Percentiles rank a stretch among this genome's conserved stretches.
Conservation (phyloP, 495 filamentous ascomycete species). For the Tuber brumale region DNA sequence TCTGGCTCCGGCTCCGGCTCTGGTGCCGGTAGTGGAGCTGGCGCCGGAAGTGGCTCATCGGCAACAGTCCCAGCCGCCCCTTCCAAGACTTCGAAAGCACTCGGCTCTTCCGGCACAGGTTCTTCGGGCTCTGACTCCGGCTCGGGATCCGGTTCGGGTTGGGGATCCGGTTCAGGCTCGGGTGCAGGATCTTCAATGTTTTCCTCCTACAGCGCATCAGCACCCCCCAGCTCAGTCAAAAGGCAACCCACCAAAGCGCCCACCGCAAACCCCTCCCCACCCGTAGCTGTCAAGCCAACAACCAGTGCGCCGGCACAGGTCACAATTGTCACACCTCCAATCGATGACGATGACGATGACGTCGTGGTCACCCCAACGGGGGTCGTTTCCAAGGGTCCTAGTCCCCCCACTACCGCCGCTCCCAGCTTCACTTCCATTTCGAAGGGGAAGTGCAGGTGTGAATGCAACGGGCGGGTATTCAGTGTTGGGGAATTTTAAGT, state of each 20-base stretch:
- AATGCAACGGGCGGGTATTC: slow-evolving; percentile 3
- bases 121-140: neutral
- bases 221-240: neutral
- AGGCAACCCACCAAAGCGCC: neutral
- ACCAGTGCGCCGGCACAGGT: neutral
- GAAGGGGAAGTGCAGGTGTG: neutral
- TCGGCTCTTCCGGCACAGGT: neutral
- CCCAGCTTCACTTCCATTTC: neutral
- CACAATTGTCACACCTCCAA: neutral
- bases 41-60: neutral
- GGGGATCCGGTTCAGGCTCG: neutral
- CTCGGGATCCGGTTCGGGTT: neutral
- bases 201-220: neutral
- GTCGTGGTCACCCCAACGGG: neutral
- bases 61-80: neutral
- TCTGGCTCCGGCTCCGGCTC: neutral
- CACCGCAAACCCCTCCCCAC: neutral
- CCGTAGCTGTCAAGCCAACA: neutral
- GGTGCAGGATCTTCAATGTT: neutral
- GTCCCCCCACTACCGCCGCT: neutral
- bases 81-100: neutral
- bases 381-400: neutral
- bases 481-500: neutral
- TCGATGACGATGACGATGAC: neutral
- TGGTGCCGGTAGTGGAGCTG: neutral